These are phyloP conservation scores for fission yeast (Schizosaccharomyces pombe) DNA, from an alignment of 805 yeast genomes.

Conservation along the genomic window DNA sequence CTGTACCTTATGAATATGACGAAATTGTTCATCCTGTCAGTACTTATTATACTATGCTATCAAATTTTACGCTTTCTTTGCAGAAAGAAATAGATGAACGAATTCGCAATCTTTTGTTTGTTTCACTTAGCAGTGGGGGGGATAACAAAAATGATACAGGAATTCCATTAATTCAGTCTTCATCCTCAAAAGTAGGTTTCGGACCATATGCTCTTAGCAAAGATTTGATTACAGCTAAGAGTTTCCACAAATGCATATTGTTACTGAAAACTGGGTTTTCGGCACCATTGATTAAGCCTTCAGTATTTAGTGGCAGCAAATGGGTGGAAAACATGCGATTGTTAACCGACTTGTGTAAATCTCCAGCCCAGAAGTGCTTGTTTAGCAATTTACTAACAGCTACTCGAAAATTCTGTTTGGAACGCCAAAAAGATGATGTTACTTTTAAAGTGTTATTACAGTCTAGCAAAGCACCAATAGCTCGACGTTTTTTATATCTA, in stretches of 20 bases:
- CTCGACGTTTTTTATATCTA: neutral
- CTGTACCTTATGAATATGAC: neutral
- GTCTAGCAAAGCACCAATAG: neutral
- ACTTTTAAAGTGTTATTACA: neutral
- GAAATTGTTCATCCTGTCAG: neutral
- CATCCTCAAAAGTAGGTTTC: neutral
- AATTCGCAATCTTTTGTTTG: neutral
- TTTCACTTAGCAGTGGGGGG: neutral
- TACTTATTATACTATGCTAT: neutral
- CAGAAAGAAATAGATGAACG: neutral
- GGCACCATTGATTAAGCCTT: neutral
- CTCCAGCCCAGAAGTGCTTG: neutral
- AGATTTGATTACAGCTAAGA: neutral
- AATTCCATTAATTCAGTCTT: neutral
- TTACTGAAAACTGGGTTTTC: neutral
- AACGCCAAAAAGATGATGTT: too few relatives aligned
- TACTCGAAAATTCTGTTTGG: too few relatives aligned
- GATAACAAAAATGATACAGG: neutral
- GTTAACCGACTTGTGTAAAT: neutral
- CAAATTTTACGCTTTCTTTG: neutral
- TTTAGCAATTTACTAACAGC: too few relatives aligned
- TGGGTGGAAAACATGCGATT: neutral
- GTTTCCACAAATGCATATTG: neutral
- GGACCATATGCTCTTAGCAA: neutral
- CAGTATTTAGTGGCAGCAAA: neutral